Conservation (phyloP, 805 yeast genomes). For the Candida alai region DNA sequence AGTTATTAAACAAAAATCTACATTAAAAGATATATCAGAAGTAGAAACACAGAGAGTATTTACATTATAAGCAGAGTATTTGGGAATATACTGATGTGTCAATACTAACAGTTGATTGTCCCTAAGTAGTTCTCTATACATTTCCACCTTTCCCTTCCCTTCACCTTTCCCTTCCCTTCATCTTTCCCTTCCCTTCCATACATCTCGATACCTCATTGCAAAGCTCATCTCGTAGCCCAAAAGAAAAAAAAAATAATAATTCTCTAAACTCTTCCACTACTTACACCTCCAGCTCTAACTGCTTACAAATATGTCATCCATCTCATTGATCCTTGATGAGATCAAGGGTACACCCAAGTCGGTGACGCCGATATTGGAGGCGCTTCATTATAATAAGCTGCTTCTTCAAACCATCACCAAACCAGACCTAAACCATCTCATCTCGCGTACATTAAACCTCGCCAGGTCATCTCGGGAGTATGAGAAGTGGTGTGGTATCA, state of each 20-base stretch:
- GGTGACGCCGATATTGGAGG: constrained; percentile 28
- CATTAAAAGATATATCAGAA: too few relatives aligned
- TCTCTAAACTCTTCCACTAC: background rate
- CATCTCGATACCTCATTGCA: too few relatives aligned
- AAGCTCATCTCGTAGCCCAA: constrained; percentile 10
- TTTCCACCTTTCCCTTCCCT: too few relatives aligned
- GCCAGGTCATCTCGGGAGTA: constrained; percentile 28
- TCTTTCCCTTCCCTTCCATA: too few relatives aligned
- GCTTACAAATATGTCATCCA: constrained; percentile 24
- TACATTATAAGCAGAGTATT: too few relatives aligned
- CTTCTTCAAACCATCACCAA: constrained; percentile 42
- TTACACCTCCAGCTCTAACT: constrained; percentile 2
- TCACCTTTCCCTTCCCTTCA: too few relatives aligned
- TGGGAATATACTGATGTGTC: too few relatives aligned
- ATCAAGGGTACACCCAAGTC: constrained; percentile 22
- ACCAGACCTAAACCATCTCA: constrained; percentile 48
- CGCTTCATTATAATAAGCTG: constrained; percentile 25
- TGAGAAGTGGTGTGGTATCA: constrained; percentile 58
- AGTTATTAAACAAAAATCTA: too few relatives aligned
- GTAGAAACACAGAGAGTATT: too few relatives aligned
- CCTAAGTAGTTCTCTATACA: too few relatives aligned
- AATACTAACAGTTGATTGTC: too few relatives aligned
- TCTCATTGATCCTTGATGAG: constrained; percentile 23
- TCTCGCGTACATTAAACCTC: constrained; percentile 35
- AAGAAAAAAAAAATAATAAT: constrained; percentile 1